Conservation (phyloP, 1,284 basidiomycete genomes). For the Puccinia horiana region DNA sequence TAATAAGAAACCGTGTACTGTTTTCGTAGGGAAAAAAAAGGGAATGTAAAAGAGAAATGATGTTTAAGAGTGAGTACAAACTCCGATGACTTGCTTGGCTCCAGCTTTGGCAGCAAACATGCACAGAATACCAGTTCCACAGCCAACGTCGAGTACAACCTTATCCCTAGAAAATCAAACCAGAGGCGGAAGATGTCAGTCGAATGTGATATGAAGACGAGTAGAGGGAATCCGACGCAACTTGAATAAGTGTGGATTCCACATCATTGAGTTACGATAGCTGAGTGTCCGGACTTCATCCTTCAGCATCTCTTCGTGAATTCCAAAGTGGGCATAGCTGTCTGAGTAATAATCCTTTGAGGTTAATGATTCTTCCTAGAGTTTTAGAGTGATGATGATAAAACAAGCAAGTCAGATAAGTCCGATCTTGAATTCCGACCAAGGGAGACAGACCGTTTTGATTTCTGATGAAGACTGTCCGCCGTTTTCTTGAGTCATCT, state of each 20-base stretch:
- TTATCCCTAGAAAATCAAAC: slow-evolving; percentile 67
- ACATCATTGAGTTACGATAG: slow-evolving; percentile 90
- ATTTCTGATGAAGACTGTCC: background rate
- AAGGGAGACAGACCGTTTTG: background rate
- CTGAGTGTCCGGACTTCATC: slow-evolving; percentile 92
- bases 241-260: slow-evolving; percentile 94
- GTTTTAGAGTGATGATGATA: background rate
- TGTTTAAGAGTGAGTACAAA: slow-evolving; percentile 60
- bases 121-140: slow-evolving; percentile 95
- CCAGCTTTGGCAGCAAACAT: slow-evolving; percentile 99
- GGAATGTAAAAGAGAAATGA: background rate
- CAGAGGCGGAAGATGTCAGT: background rate
- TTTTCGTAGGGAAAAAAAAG: background rate
- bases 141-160: slow-evolving; percentile 95
- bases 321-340: slow-evolving; percentile 94
- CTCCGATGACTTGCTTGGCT: slow-evolving; percentile 83
- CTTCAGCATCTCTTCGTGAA: slow-evolving; percentile 99
- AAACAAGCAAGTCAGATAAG: background rate
- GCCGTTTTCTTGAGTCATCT: slow-evolving; percentile 1
- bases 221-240: background rate
- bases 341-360: slow-evolving; percentile 58
- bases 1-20: background rate
- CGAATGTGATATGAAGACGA: background rate
- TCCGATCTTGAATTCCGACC: no score
- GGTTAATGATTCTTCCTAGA: slow-evolving; percentile 15